Conservation (phyloP, 345 rosid genomes). For the Lagerstroemia speciosa region DNA sequence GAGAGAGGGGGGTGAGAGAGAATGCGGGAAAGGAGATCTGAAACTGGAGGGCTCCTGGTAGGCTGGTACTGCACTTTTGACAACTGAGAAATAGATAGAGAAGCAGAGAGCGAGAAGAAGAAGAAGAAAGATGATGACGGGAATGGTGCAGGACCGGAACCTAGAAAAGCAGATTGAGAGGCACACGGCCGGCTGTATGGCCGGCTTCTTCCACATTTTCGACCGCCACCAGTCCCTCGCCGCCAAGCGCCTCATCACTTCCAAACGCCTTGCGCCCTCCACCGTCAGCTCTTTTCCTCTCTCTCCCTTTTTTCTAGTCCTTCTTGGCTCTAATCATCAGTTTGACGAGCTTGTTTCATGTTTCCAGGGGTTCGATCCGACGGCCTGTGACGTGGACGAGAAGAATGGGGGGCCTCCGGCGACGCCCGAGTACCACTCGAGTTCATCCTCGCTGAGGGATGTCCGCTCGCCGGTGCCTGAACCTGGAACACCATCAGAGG, state of each 20-base stretch:
- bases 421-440: slow-evolving; percentile 26
- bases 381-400: slow-evolving; percentile 4
- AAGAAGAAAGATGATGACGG: slow-evolving; percentile 25
- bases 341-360: background rate
- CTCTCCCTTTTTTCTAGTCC: background rate
- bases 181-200: slow-evolving; percentile 83
- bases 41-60: background rate
- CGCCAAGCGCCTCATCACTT: slow-evolving; percentile 49
- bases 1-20: slow-evolving; percentile 4
- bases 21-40: slow-evolving; percentile 19
- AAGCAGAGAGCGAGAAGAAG: background rate
- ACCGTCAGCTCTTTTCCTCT: slow-evolving; percentile 16
- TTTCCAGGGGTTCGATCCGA: slow-evolving; percentile 18
- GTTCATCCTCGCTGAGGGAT: slow-evolving; percentile 28
- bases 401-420: slow-evolving; percentile 29
- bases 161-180: slow-evolving; percentile 57
- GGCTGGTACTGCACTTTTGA: background rate
- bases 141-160: slow-evolving; percentile 39
- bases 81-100: background rate
- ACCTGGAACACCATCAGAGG: slow-evolving; percentile 21
- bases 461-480: slow-evolving; percentile 33
- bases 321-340: background rate
- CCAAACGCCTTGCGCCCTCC: slow-evolving; percentile 53
- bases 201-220: slow-evolving; percentile 92
- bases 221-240: slow-evolving; percentile 69